Percentiles rank a stretch among this genome's conserved stretches.
phyloP scores from a whole-genome alignment of 2,329 filamentous ascomycete genomes.

The Penicillium sp. region DNA sequence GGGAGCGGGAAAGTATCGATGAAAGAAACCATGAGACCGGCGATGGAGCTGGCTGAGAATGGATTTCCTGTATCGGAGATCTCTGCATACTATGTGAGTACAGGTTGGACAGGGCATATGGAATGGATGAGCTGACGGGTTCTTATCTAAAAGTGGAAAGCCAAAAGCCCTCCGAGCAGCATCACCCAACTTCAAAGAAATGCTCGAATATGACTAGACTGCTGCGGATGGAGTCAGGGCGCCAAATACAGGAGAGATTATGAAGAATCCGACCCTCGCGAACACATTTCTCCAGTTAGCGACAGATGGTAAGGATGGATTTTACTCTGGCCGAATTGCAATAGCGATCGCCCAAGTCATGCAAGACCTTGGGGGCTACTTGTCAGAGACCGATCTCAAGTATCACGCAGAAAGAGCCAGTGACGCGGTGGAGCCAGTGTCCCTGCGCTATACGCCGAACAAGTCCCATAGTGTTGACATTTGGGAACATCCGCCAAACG shows the following conservation, averaged over 20 bases:
- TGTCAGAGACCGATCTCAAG: slow-evolving; percentile 75
- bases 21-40: slow-evolving; percentile 74
- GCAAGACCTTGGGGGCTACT: slow-evolving; percentile 69
- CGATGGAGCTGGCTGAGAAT: slow-evolving; percentile 78
- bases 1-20: slow-evolving; percentile 82
- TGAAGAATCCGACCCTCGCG: slow-evolving; percentile 78
- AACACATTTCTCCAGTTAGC: slow-evolving; percentile 77
- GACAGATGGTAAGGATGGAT: slow-evolving; percentile 78
- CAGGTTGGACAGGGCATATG: neutral
- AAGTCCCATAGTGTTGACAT: slow-evolving; percentile 58
- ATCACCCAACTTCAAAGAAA: slow-evolving; percentile 81
- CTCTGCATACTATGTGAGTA: slow-evolving; percentile 47
- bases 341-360: slow-evolving; percentile 79
- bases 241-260: slow-evolving; percentile 77
- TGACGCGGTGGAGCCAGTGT: slow-evolving; percentile 78
- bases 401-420: slow-evolving; percentile 71
- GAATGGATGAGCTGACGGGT: neutral
- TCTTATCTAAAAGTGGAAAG: slow-evolving; percentile 64
- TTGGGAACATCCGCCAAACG: slow-evolving; percentile 96
- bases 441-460: slow-evolving; percentile 62
- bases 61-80: slow-evolving; percentile 87
- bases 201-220: slow-evolving; percentile 74
- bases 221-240: slow-evolving; percentile 69
- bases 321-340: slow-evolving; percentile 82
- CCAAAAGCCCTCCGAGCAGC: slow-evolving; percentile 62